Percentiles rank a stretch among this genome's conserved stretches.
These are phyloP conservation scores for Umbelopsis ramanniana DNA, from an alignment of 192 early-diverging fungal genomes.

Conservation along the genomic window DNA sequence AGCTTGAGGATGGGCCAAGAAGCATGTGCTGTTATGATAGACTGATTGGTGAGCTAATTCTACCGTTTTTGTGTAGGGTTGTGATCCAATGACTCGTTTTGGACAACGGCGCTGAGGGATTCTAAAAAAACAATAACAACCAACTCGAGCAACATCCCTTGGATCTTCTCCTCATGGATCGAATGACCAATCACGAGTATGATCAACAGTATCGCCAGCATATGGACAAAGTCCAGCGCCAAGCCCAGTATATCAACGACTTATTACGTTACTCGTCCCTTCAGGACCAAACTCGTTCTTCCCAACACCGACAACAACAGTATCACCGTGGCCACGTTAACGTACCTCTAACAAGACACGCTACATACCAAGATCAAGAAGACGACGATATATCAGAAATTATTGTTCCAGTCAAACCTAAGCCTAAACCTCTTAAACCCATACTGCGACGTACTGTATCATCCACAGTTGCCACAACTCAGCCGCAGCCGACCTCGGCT, in stretches of 20 bases:
- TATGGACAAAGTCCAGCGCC: constrained; percentile 5
- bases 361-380: background rate
- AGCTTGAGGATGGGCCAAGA: too few relatives aligned
- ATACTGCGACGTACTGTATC: background rate
- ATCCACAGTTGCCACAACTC: background rate
- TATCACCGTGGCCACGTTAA: background rate
- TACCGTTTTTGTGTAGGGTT: background rate
- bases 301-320: background rate
- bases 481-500: background rate
- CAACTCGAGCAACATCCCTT: background rate
- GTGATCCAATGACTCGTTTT: constrained; percentile 8
- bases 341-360: constrained; percentile 12
- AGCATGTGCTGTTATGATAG: too few relatives aligned
- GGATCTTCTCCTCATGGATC: constrained; percentile 3
- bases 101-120: background rate
- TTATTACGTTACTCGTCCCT: constrained; percentile 3
- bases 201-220: constrained; percentile 7
- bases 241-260: constrained; percentile 18
- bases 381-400: background rate
- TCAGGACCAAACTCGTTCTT: background rate
- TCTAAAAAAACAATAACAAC: constrained; percentile 4
- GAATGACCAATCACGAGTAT: constrained; percentile 22
- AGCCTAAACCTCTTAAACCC: background rate
- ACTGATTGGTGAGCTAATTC: background rate
- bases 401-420: background rate